A percentile compares a stretch with the other conserved stretches of the same genome.
phyloP scores from a whole-genome alignment of 768 basidiomycete species.

The Agrocybe pediades region DNA sequence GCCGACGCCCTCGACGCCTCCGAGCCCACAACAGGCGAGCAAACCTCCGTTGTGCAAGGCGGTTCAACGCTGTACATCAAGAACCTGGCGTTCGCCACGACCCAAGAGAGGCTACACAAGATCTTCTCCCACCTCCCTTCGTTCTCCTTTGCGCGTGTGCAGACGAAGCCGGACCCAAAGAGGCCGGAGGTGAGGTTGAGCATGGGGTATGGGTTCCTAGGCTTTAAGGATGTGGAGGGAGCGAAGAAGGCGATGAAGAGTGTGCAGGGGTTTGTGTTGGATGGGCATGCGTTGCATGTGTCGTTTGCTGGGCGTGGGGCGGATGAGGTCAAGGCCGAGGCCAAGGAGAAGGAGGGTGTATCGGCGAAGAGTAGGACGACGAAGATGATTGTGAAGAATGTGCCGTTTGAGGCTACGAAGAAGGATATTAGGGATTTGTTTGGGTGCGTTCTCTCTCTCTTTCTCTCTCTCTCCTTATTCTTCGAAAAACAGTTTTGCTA shows the following conservation, averaged over 20 bases:
- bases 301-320: constrained; percentile 87
- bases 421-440: constrained; percentile 91
- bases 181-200: constrained; percentile 64
- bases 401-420: constrained; percentile 95
- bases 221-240: constrained; percentile 75
- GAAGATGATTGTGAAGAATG: constrained; percentile 98
- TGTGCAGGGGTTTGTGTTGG: constrained; percentile 80
- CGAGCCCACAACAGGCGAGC: constrained; percentile 46
- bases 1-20: constrained; percentile 37
- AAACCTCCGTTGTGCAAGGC: constrained; percentile 47
- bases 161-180: constrained; percentile 89
- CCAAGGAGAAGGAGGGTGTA: constrained; percentile 35
- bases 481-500: not conserved
- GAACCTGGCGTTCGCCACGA: constrained; percentile 94
- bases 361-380: constrained; percentile 66
- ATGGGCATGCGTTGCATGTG: constrained; percentile 83
- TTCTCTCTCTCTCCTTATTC: not conserved
- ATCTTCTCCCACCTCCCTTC: constrained; percentile 76
- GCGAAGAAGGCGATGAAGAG: constrained; percentile 77
- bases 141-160: constrained; percentile 86
- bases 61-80: constrained; percentile 93
- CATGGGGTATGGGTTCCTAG: constrained; percentile 97
- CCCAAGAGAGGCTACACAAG: constrained; percentile 66
- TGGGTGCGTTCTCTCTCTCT: constrained; percentile 52
- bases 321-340: constrained; percentile 48